These are phyloP conservation scores for Globisporangium cederbergense DNA, from an alignment of 352 stramenopile genomes.

Conservation along the genomic window DNA sequence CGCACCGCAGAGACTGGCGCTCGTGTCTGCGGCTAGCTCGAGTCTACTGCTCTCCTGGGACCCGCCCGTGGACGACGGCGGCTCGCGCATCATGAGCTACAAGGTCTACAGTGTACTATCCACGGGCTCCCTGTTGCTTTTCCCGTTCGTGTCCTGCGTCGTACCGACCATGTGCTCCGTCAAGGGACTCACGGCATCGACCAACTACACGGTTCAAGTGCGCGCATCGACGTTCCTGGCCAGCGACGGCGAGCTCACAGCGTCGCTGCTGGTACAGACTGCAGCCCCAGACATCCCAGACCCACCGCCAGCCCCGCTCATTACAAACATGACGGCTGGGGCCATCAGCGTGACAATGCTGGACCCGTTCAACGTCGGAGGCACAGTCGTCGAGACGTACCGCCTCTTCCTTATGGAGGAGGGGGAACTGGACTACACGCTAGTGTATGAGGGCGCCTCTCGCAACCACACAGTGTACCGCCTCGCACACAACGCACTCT, in stretches of 20 bases:
- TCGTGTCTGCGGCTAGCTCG: slow-evolving; percentile 35
- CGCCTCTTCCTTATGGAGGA: slow-evolving; percentile 31
- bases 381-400: slow-evolving; percentile 40
- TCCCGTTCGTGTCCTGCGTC: slow-evolving; percentile 26
- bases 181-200: slow-evolving; percentile 33
- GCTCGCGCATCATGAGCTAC: slow-evolving; percentile 42
- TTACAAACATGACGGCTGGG: slow-evolving; percentile 39
- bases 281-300: slow-evolving; percentile 40
- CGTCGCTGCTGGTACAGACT: slow-evolving; percentile 22
- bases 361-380: slow-evolving; percentile 42
- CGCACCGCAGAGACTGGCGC: slow-evolving; percentile 25
- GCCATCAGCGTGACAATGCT: slow-evolving; percentile 55
- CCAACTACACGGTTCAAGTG: slow-evolving; percentile 42
- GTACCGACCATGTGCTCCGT: slow-evolving; percentile 35
- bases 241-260: slow-evolving; percentile 29
- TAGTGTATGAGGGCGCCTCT: slow-evolving; percentile 25
- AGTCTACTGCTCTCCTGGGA: slow-evolving; percentile 42
- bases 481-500: slow-evolving; percentile 27
- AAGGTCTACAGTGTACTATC: slow-evolving; percentile 35
- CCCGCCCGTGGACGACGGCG: slow-evolving; percentile 43
- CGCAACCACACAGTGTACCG: slow-evolving; percentile 30
- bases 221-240: slow-evolving; percentile 26
- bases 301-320: slow-evolving; percentile 24
- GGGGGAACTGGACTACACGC: slow-evolving; percentile 19
- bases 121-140: slow-evolving; percentile 15